Conservation (phyloP, 1,284 basidiomycete species). For the Mycena sp. region DNA sequence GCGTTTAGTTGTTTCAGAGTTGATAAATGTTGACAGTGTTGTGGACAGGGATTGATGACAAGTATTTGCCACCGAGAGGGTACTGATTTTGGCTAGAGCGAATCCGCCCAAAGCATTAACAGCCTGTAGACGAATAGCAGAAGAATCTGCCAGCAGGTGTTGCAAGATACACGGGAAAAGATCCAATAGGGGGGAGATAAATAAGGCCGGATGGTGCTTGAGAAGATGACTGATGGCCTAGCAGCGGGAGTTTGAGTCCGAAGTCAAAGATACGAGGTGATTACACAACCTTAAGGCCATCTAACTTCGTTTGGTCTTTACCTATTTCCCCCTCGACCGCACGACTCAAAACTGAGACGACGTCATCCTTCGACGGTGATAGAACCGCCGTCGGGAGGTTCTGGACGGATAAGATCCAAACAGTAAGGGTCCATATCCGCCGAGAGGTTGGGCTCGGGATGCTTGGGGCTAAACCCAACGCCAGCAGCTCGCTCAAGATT, state of each 20-base stretch:
- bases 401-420: constrained; percentile 60
- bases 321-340: constrained; percentile 45
- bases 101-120: constrained; percentile 52
- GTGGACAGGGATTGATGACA: constrained; percentile 17
- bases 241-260: constrained; percentile 20
- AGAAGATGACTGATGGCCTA: constrained; percentile 55
- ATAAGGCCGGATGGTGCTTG: constrained; percentile 40
- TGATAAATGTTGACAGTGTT: constrained; percentile 41
- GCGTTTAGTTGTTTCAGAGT: constrained; percentile 32
- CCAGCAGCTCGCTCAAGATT: constrained; percentile 50
- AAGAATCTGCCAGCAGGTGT: constrained; percentile 44
- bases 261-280: not conserved
- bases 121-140: constrained; percentile 48
- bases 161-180: constrained; percentile 50
- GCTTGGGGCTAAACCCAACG: constrained; percentile 40
- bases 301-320: constrained; percentile 36
- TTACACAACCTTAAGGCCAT: constrained; percentile 55
- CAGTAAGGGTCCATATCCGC: constrained; percentile 57
- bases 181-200: constrained; percentile 43
- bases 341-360: constrained; percentile 45
- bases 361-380: constrained; percentile 34
- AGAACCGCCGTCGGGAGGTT: constrained; percentile 53
- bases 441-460: constrained; percentile 52
- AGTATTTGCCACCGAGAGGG: constrained; percentile 8
- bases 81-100: constrained; percentile 44